These are phyloP conservation scores for Penicillium arizonense DNA, from an alignment of 495 filamentous ascomycete genomes.

Conservation along the genomic window DNA sequence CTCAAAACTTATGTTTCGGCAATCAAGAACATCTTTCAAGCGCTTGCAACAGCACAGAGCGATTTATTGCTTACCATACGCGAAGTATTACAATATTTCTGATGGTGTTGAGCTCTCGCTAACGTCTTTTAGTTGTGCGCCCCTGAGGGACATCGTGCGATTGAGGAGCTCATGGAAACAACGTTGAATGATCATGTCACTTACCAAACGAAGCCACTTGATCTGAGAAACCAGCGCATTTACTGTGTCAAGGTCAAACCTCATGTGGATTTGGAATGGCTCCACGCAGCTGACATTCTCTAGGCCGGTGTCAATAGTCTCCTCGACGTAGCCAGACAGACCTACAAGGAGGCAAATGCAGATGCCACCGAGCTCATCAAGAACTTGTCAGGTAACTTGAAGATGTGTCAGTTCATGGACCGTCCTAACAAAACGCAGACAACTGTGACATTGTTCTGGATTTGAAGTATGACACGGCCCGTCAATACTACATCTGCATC, in stretches of 20 bases:
- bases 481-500: slow-evolving; percentile 80
- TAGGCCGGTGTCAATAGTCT: slow-evolving; percentile 83
- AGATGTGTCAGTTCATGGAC: background rate
- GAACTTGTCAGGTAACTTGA: slow-evolving; percentile 53
- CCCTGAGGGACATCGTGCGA: slow-evolving; percentile 54
- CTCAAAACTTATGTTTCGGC: slow-evolving; percentile 77
- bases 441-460: slow-evolving; percentile 60
- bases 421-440: slow-evolving; percentile 41
- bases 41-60: slow-evolving; percentile 63
- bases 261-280: background rate
- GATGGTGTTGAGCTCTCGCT: background rate
- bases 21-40: slow-evolving; percentile 65
- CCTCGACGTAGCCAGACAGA: slow-evolving; percentile 81
- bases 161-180: slow-evolving; percentile 62
- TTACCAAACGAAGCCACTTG: slow-evolving; percentile 77
- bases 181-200: slow-evolving; percentile 79
- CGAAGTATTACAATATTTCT: slow-evolving; percentile 40
- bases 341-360: slow-evolving; percentile 79
- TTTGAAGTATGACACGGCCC: slow-evolving; percentile 70
- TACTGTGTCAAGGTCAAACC: slow-evolving; percentile 78
- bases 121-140: slow-evolving; percentile 54
- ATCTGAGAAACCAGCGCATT: slow-evolving; percentile 85
- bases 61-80: slow-evolving; percentile 64
- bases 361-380: slow-evolving; percentile 71
- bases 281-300: slow-evolving; percentile 9